Conservation (phyloP, 2,329 filamentous ascomycete genomes). For the Botryosphaeria dothidea region DNA sequence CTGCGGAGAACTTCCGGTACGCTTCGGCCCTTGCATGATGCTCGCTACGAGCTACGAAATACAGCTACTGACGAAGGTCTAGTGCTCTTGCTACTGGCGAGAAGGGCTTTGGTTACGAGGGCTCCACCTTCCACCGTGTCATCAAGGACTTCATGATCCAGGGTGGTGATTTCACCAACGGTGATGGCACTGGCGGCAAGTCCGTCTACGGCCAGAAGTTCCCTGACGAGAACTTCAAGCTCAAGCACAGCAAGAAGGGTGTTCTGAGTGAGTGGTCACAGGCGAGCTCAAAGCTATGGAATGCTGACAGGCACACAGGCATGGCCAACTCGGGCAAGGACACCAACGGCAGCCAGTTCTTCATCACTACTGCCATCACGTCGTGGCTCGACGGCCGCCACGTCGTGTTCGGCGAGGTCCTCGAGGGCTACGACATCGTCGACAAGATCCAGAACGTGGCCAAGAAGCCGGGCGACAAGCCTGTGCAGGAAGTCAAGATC, state of each 20-base stretch:
- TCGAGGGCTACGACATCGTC: slow-evolving; percentile 81
- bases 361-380: slow-evolving; percentile 69
- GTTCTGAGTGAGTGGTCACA: slow-evolving; percentile 68
- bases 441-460: slow-evolving; percentile 74
- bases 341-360: slow-evolving; percentile 72
- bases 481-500: slow-evolving; percentile 70
- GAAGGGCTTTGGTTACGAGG: slow-evolving; percentile 83
- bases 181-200: slow-evolving; percentile 81
- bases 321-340: slow-evolving; percentile 70
- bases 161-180: slow-evolving; percentile 83
- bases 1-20: slow-evolving; percentile 64
- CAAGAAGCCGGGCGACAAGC: slow-evolving; percentile 69
- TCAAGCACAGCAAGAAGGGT: slow-evolving; percentile 84
- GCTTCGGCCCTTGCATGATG: slow-evolving; percentile 37
- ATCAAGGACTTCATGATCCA: slow-evolving; percentile 93
- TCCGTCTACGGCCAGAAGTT: slow-evolving; percentile 86
- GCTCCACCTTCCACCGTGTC: slow-evolving; percentile 83
- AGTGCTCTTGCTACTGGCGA: slow-evolving; percentile 80
- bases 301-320: slow-evolving; percentile 49
- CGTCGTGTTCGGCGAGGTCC: slow-evolving; percentile 85
- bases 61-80: slow-evolving; percentile 36
- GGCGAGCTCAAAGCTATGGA: slow-evolving; percentile 90
- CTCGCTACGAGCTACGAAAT: slow-evolving; percentile 22
- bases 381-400: slow-evolving; percentile 75
- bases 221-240: slow-evolving; percentile 91